phyloP scores from a whole-genome alignment of 345 rosid genomes.

The Atalantia buxifolia region DNA sequence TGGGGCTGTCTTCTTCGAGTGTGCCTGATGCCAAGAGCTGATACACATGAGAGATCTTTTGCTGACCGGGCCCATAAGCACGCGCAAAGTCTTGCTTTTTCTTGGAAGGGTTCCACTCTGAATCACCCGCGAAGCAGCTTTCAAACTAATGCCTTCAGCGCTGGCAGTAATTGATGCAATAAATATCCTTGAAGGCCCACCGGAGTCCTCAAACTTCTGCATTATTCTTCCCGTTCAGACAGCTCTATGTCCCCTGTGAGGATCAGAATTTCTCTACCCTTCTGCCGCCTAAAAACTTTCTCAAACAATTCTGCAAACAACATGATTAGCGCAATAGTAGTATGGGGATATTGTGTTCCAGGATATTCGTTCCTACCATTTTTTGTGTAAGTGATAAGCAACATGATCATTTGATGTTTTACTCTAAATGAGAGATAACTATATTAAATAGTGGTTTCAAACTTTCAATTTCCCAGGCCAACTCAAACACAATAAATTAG shows the following conservation, averaged over 20 bases:
- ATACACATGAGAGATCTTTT: too few species aligned
- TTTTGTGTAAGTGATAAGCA: too few species aligned
- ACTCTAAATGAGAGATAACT: too few species aligned
- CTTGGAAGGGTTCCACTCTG: conserved; percentile 78
- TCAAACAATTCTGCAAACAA: conserved; percentile 67
- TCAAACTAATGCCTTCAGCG: conserved; percentile 80
- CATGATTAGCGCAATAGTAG: conserved; percentile 61
- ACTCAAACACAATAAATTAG: too few species aligned
- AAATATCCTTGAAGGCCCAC: conserved; percentile 53
- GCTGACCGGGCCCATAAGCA: conserved; percentile 10
- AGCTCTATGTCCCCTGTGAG: conserved; percentile 85
- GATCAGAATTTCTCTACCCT: conserved; percentile 69
- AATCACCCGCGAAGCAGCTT: conserved; percentile 79
- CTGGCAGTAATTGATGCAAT: conserved; percentile 90
- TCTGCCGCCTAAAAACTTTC: conserved; percentile 60
- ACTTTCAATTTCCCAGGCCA: too few species aligned
- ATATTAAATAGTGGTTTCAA: too few species aligned
- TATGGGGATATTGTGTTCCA: background rate
- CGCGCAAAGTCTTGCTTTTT: conserved; percentile 95
- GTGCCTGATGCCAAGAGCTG: too few species aligned
- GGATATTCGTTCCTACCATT: too few species aligned
- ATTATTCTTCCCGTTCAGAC: conserved; percentile 83
- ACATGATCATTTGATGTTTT: too few species aligned
- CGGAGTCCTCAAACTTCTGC: conserved; percentile 74
- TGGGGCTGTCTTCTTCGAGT: too few species aligned